Evolutionary conservation across 2,329 filamentous ascomycete species (phyloP).

Genomic region (Madurella mycetomatis): DNA sequence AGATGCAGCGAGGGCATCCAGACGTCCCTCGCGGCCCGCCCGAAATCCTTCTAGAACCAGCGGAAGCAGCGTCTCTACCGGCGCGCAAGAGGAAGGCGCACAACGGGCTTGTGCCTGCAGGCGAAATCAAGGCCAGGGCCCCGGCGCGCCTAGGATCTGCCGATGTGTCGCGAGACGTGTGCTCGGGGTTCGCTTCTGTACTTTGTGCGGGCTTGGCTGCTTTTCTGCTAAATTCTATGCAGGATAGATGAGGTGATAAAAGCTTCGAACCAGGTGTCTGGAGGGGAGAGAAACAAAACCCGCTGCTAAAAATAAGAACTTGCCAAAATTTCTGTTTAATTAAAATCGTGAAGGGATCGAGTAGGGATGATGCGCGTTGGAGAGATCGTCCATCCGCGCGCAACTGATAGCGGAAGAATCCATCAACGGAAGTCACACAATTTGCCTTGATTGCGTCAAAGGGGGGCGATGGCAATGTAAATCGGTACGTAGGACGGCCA

Average conservation of each 20-base stretch:
- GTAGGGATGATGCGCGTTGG: background rate
- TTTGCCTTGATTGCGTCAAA: constrained; percentile 11
- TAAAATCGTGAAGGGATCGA: background rate
- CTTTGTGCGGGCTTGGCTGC: background rate
- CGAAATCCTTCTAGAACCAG: background rate
- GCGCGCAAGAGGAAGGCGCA: constrained; percentile 6
- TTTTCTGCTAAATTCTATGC: background rate
- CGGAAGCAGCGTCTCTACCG: background rate
- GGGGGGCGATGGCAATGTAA: constrained; percentile 3
- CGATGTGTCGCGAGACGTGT: background rate
- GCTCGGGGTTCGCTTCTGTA: background rate
- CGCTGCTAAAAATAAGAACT: constrained; percentile 16
- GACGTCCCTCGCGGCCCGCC: background rate
- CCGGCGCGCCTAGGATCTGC: background rate
- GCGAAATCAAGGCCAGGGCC: background rate
- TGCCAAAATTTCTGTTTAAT: constrained; percentile 10
- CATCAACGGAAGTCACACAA: background rate
- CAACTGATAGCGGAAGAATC: constrained; percentile 9
- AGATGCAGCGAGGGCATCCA: background rate
- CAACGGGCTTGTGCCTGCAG: background rate
- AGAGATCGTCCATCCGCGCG: background rate
- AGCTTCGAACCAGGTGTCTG: constrained; percentile 10
- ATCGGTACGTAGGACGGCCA: constrained; percentile 1
- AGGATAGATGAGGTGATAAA: constrained; percentile 1
- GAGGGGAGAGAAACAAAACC: background rate